A percentile compares a stretch with the other conserved stretches of the same genome.
phyloP scores from a whole-genome alignment of 805 yeast genomes.

The Candida railenensis region DNA sequence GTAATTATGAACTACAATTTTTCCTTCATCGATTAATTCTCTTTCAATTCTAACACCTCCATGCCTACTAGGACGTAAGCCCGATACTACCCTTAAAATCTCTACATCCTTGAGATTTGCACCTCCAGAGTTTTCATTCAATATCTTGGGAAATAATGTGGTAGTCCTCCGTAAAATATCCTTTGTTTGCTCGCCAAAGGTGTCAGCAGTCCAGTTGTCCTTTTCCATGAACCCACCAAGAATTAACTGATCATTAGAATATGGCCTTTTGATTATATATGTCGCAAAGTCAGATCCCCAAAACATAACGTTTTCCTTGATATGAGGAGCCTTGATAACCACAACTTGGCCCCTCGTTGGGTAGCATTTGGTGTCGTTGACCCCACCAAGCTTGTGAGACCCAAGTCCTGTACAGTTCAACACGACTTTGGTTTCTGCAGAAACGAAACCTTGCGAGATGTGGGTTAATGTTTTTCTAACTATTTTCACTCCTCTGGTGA shows the following conservation, averaged over 20 bases:
- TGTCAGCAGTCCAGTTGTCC: conserved; percentile 60
- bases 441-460: conserved; percentile 52
- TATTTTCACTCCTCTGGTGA: conserved; percentile 50
- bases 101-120: conserved; percentile 40
- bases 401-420: conserved; percentile 82
- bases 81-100: conserved; percentile 65
- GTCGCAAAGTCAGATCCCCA: conserved; percentile 64
- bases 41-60: conserved; percentile 75
- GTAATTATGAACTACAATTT: conserved; percentile 57
- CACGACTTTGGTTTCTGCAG: conserved; percentile 40
- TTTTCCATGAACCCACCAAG: conserved; percentile 75
- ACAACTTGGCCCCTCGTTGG: conserved; percentile 84
- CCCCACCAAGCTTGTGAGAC: conserved; percentile 63
- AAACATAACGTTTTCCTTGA: conserved; percentile 54
- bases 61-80: conserved; percentile 71
- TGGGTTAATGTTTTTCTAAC: conserved; percentile 47
- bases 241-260: conserved; percentile 62
- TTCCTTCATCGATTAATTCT: conserved; percentile 36
- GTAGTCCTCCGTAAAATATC: conserved; percentile 63
- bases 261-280: conserved; percentile 71
- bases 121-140: conserved; percentile 33
- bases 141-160: conserved; percentile 48
- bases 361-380: conserved; percentile 56
- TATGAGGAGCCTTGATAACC: conserved; percentile 67
- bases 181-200: conserved; percentile 54